These are phyloP conservation scores for Alternaria sp. DNA, from an alignment of 2,329 filamentous ascomycete species.

Conservation along the genomic window DNA sequence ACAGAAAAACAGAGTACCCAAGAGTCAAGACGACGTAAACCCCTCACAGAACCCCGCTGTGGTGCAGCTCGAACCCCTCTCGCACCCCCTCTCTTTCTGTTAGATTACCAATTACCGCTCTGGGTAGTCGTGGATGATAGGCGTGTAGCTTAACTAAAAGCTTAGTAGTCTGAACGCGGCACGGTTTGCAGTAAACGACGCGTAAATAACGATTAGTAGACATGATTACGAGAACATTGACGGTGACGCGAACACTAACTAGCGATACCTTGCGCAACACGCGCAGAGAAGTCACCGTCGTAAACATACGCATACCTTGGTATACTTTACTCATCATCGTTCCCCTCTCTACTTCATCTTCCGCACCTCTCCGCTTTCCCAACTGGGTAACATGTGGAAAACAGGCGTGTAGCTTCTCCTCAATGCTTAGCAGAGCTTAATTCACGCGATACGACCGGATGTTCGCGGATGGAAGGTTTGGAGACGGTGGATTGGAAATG, in stretches of 20 bases:
- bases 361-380: neutral
- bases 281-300: neutral
- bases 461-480: neutral
- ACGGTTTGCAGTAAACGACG: neutral
- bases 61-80: neutral
- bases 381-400: neutral
- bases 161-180: neutral
- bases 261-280: neutral
- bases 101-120: neutral
- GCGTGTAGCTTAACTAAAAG: slow-evolving; percentile 2
- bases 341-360: neutral
- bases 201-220: neutral
- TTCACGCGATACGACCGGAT: neutral
- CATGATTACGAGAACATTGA: neutral
- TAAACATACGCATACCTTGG: neutral
- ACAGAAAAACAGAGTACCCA: neutral
- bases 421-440: slow-evolving; percentile 1
- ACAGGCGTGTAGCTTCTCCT: slow-evolving; percentile 6
- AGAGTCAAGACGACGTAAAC: neutral
- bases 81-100: neutral
- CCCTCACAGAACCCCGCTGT: neutral
- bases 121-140: slow-evolving; percentile 4
- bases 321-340: neutral
- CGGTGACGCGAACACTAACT: neutral
- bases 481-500: neutral